Base-by-base conservation (phyloP, 306 rosid genomes). In the Betula pendula region DNA sequence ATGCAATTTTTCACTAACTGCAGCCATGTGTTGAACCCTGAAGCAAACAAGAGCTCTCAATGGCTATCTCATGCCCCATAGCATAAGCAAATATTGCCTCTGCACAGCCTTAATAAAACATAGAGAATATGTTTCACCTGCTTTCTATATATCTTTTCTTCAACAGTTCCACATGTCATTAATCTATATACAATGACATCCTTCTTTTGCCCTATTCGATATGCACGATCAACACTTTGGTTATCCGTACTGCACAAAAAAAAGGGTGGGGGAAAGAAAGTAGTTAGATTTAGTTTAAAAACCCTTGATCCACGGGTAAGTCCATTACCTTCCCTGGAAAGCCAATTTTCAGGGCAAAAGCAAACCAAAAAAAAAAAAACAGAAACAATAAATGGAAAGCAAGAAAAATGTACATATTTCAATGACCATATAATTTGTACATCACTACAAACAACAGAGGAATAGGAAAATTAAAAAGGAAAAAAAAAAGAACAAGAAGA, bases 151-250 rank as follows among this genome's bases (percentile, higher is more conserved):
- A 94, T 94, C 85, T 94, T 94, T 81, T 94, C 98, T 80, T 94
- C 98, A 75, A 94, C 98, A 81, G 98, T 94, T 67, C 97, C 98
- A 5, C 97, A 86, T 9, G 98, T 94, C 98, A 94, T 94, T 80
- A 94, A 60, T 80, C 97, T 92, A 75, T 94, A 94, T 8, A 94
- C 96, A 80, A 94, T 44, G 70, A 92, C 98, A 89, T 92, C 92
- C 89, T 92, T 94, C 70, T 44, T 89, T 80, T 94, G 98, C 24
- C 98, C 98, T 76, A 95, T 95, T 53, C 98, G 91, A 83, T 95
- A 95, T 50, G 98, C 98, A 42, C 97, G 97, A 80, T 95, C 98
- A 72, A 95, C 98, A 72, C 98, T 95, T 82, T 95, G 97, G 77
- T 85, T 92, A 87, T 95, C 97, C 73, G 87, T 95, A 86, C 97